A percentile compares a stretch with the other conserved stretches of the same genome.
Evolutionary conservation across 2,329 filamentous ascomycete species (phyloP).

Genomic region (Grosmannia clavigera): DNA sequence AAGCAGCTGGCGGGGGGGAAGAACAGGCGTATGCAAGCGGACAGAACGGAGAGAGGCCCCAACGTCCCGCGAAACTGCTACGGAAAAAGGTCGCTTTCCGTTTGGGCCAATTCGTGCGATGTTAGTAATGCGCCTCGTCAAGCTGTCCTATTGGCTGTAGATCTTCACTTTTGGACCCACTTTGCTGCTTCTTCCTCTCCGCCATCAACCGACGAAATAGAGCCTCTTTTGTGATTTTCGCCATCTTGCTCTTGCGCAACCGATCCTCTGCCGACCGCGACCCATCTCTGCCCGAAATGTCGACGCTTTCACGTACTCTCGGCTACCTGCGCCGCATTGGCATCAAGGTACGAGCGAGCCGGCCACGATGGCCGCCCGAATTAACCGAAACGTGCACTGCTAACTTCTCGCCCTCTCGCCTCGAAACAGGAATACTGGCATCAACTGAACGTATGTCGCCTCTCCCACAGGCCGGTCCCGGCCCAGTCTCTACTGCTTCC

Average conservation of each 20-base stretch:
- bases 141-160: conserved; percentile 10
- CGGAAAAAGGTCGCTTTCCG: not conserved
- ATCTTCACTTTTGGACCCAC: not conserved
- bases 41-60: not conserved
- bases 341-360: conserved; percentile 53
- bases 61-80: not conserved
- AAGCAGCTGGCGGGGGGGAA: too few species aligned
- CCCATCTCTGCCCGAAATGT: conserved; percentile 47
- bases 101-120: not conserved
- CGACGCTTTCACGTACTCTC: conserved; percentile 76
- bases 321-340: conserved; percentile 80
- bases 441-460: conserved; percentile 66
- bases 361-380: not conserved
- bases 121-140: conserved; percentile 7
- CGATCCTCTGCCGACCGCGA: not conserved
- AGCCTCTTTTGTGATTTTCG: not conserved
- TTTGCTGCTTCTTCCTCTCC: not conserved
- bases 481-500: not conserved
- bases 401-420: conserved; percentile 22
- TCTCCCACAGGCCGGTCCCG: not conserved
- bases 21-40: not conserved
- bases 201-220: conserved; percentile 3
- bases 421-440: conserved; percentile 67
- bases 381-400: conserved; percentile 3
- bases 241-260: not conserved